These are phyloP conservation scores for Wolfiporia cocos DNA, from an alignment of 1,284 basidiomycete genomes.

Conservation along the genomic window DNA sequence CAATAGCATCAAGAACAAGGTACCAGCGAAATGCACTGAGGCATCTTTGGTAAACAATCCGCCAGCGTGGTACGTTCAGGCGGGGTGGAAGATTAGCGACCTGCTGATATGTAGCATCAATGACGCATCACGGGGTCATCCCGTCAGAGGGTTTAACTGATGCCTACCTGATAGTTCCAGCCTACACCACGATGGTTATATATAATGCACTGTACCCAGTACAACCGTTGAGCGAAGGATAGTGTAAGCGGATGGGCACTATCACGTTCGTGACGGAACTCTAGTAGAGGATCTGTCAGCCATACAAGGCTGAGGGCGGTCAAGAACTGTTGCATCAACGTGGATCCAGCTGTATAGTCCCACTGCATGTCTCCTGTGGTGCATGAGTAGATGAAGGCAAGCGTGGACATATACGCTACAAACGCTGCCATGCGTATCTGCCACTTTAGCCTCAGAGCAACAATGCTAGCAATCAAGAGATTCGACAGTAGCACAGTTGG, in stretches of 20 bases:
- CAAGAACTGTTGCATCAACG: background rate
- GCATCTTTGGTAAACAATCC: no score
- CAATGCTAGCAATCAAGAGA: background rate
- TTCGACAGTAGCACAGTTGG: background rate
- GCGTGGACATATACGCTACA: background rate
- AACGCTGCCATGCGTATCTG: background rate
- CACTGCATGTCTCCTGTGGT: background rate
- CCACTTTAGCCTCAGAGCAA: background rate
- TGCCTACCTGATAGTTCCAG: no score
- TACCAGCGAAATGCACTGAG: no score
- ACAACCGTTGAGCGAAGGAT: background rate
- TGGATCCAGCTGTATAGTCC: background rate
- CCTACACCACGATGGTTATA: no score
- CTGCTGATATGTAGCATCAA: no score
- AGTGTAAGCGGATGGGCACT: background rate
- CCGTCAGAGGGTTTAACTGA: no score
- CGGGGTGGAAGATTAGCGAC: no score
- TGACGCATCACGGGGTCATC: no score
- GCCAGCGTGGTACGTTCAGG: no score
- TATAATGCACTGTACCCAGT: background rate
- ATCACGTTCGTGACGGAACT: constrained; percentile 1
- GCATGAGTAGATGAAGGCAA: no score
- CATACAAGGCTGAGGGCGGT: background rate
- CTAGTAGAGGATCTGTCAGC: constrained; percentile 1
- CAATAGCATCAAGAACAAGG: no score